Evolutionary conservation across 495 filamentous ascomycete species (phyloP), one percentile per base, ranked within the genome.

Genomic region (Xylaria intraflava): DNA sequence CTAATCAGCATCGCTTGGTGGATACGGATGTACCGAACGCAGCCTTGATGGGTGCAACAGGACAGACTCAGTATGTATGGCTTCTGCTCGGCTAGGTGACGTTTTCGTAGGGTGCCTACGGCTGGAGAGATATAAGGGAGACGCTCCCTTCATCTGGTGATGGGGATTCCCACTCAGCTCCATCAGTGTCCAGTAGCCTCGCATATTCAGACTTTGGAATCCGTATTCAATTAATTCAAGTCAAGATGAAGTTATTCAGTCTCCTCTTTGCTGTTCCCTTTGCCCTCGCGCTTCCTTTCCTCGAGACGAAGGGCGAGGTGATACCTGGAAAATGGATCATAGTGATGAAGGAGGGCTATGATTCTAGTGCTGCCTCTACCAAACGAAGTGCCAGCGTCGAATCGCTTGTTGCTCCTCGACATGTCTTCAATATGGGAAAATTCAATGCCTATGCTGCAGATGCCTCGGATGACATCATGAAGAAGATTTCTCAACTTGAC

Each of bases 301-400:
- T 73, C 29, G 51, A 60, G 36, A 52, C 63, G 35, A 56, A 65
- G 39, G 65, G 61, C 16, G 51, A 65, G 35, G 54, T 70, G 35
- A 64, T 82, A 16, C 67, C 71, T n/a, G 67, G 69, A 51, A 75
- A 74, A 61, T 83, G 79, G 69, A 78, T 83, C 46, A 72, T 81
- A 50, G 74, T 79, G 48, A 69, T 82, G 61, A 80, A 78, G 51
- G 69, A 72, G 14, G 42, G 51, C 17, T 58, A 41, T 33, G 48
- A 56, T 12, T 30, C 36, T 24, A 40, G 55, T 0, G 30, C 30
- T 17, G 39, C 69, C n/a, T 53, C 65, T 23, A 49, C 55, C 20
- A 61, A 58, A 36, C 44, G 69, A 16, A 50, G 41, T 31, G 50
- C 49, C 23, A 26, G 61, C 11, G 42, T 45, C 48, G 66, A 69